These are phyloP conservation scores for Phytophthora fragariaefolia DNA, from an alignment of 352 stramenopile genomes.

Conservation along the genomic window DNA sequence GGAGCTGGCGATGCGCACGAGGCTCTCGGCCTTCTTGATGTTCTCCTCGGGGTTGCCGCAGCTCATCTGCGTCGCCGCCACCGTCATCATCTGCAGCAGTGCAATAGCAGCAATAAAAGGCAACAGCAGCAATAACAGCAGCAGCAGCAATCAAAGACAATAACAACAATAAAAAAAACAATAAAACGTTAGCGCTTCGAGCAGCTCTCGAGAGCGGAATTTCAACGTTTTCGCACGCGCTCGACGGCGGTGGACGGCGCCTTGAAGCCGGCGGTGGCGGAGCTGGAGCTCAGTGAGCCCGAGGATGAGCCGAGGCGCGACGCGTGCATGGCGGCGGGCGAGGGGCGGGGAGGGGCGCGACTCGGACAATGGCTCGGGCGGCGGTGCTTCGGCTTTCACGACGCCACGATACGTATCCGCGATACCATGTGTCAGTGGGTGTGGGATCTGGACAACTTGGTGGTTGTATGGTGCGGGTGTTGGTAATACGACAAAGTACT, in stretches of 20 bases:
- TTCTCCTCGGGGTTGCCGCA: conserved; percentile 89
- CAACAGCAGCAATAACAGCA: too few species aligned
- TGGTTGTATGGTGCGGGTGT: neutral
- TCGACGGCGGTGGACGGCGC: conserved; percentile 58
- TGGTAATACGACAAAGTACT: neutral
- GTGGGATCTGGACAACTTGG: neutral
- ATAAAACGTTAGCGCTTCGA: conserved; percentile 3
- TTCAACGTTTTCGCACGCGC: conserved; percentile 45
- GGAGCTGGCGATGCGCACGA: conserved; percentile 89
- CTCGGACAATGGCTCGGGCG: conserved; percentile 11
- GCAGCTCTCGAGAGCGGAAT: conserved; percentile 10
- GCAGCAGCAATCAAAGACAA: too few species aligned
- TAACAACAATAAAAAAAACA: too few species aligned
- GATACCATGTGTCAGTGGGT: neutral
- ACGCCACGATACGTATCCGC: conserved; percentile 15
- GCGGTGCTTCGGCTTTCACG: too few species aligned
- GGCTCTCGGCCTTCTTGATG: conserved; percentile 90
- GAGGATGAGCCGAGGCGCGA: conserved; percentile 46
- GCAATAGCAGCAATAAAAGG: too few species aligned
- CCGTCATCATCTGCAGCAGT: conserved; percentile 72
- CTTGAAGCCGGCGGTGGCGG: conserved; percentile 43
- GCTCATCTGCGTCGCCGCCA: conserved; percentile 90
- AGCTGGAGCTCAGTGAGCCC: conserved; percentile 38
- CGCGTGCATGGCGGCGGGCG: conserved; percentile 36
- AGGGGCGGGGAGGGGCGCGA: neutral